Evolutionary conservation across 1,284 basidiomycete species (phyloP), one percentile per base, ranked within the genome.

Genomic region (Ganoderma multipileum): DNA sequence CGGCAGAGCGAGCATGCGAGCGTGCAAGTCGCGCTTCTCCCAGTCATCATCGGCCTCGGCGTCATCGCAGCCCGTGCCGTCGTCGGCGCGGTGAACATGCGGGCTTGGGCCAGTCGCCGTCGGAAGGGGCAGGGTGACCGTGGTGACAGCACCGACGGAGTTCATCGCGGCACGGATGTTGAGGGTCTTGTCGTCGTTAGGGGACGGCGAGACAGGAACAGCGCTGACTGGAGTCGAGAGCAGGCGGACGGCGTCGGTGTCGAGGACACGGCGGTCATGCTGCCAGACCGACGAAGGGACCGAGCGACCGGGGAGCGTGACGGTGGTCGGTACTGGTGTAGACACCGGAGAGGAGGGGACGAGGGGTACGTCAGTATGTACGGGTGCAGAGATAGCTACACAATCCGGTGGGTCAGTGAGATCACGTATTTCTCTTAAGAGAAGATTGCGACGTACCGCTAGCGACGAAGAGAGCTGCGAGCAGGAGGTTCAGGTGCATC

Each of bases 401-500:
- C 11, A 50, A 26, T 50, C 23, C 23, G 47, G 12, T 55, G 52
- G 20, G 7, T 30, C 11, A 20, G 23, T 55, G 9, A 55, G 52
- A 6, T 20, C 6, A 20, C 52, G 11, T 55, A 18, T 28, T 55
- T 55, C 28, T 16, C 57, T 38, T 5, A 20, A 20, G 44, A 47
- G 47, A 4, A 28, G 26, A 33, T n/a, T 12, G 33, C 7, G 23
- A 41, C 63, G 23, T 38, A 65, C 63, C 63, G 16, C 55, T 28
- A 3, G 63, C 63, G 12, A 65, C 42, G 62, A 55, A 50, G 55
- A 65, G 55, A 38, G 55, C 55, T 12, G 55, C 63, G 30, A 65
- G 63, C n/a, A 65, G 5, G 55, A 65, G 26, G 55, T 59, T 59
- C n/a, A 59, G 30, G 42, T 14, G 42, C 55, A 61, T 86, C 85